phyloP scores from a whole-genome alignment of 805 yeast species.

The Lipomyces kockii region DNA sequence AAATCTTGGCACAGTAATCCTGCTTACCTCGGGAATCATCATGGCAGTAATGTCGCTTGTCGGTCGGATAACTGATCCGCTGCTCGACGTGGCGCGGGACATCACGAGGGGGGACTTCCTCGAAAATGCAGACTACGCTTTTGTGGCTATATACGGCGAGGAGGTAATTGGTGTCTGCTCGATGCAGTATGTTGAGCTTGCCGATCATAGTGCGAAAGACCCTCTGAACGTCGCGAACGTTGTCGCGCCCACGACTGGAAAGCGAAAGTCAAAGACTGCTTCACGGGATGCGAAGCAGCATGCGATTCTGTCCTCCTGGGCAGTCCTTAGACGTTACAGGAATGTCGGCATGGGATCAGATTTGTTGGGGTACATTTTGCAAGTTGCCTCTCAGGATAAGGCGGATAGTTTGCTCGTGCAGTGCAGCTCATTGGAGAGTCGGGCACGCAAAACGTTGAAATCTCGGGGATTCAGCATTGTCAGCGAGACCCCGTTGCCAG shows the following conservation, averaged over 20 bases:
- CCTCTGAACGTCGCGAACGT: slow-evolving; percentile 1
- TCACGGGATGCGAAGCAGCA: slow-evolving; percentile 4
- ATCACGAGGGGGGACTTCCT: slow-evolving; percentile 25
- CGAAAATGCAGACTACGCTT: slow-evolving; percentile 24
- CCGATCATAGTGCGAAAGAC: slow-evolving; percentile 16
- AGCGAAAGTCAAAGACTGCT: background rate
- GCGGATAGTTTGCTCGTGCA: slow-evolving; percentile 22
- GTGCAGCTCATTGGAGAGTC: slow-evolving; percentile 28
- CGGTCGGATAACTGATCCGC: slow-evolving; percentile 31
- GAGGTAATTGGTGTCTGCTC: slow-evolving; percentile 25
- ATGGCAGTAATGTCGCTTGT: slow-evolving; percentile 36
- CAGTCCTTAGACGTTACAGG: slow-evolving; percentile 35
- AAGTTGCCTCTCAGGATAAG: slow-evolving; percentile 22
- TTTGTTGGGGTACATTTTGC: slow-evolving; percentile 22
- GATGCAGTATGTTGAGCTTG: slow-evolving; percentile 27
- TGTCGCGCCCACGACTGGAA: background rate
- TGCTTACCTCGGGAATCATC: slow-evolving; percentile 24
- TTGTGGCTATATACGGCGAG: slow-evolving; percentile 29
- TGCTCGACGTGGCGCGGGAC: slow-evolving; percentile 19
- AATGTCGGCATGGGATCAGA: slow-evolving; percentile 38
- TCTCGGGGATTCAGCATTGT: slow-evolving; percentile 18
- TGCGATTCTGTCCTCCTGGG: slow-evolving; percentile 37
- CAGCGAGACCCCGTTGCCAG: slow-evolving; percentile 20
- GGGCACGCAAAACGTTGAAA: slow-evolving; percentile 21
- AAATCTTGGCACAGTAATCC: slow-evolving; percentile 28